These are phyloP conservation scores for Oldenlandia corymbosa DNA, from an alignment of 257 asterid species.

Conservation along the genomic window DNA sequence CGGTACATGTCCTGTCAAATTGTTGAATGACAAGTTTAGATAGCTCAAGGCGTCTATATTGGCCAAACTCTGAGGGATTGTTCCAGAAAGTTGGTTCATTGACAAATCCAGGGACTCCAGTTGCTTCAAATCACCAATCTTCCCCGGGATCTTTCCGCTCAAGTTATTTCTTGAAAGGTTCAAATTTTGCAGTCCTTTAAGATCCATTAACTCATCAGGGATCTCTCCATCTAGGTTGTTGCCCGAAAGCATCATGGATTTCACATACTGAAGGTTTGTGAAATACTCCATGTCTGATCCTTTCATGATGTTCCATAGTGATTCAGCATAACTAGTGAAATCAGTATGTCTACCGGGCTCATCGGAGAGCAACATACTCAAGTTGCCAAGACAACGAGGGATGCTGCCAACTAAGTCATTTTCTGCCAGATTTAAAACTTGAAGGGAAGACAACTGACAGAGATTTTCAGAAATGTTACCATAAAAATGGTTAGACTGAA, in stretches of 20 bases:
- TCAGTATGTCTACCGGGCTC: conserved; percentile 12
- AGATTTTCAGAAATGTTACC: no score
- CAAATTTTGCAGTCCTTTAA: neutral
- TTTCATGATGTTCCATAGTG: neutral
- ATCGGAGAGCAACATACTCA: no score
- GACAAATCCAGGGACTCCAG: conserved; percentile 33
- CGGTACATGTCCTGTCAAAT: conserved; percentile 28
- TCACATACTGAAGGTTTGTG: neutral
- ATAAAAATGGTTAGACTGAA: no score
- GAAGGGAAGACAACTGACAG: no score
- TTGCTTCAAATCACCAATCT: conserved; percentile 17
- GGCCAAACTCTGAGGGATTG: conserved; percentile 25
- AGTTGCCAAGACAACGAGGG: no score
- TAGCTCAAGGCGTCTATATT: conserved; percentile 20
- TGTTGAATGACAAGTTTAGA: conserved; percentile 30
- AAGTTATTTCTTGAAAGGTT: no score
- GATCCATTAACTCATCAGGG: conserved; percentile 8
- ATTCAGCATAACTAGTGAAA: conserved; percentile 15
- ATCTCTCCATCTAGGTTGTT: conserved; percentile 14
- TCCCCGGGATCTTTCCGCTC: no score
- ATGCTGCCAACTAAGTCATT: no score
- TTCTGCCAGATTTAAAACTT: no score
- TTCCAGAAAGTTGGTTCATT: conserved; percentile 19
- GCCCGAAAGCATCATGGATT: conserved; percentile 5
- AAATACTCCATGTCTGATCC: conserved; percentile 8